Percentiles rank a stretch among this genome's conserved stretches.
Conservation (phyloP, 1,284 basidiomycete species). For the Puccinia novopanici region DNA sequence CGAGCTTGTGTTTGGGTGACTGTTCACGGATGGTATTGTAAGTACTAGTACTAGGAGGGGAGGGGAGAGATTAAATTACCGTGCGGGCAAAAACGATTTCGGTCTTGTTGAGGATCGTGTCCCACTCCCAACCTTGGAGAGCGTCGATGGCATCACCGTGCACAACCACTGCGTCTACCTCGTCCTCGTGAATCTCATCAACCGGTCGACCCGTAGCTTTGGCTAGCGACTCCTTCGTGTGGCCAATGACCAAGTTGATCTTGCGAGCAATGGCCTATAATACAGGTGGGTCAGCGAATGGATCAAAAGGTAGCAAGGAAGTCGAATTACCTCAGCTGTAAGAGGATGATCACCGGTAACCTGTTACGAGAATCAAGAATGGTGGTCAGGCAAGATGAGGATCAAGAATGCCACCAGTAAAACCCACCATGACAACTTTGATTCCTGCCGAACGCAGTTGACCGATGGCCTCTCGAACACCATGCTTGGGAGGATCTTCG, state of each 20-base stretch:
- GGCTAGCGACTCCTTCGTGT: slow-evolving; percentile 67
- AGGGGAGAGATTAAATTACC: not conserved
- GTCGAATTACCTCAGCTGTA: slow-evolving; percentile 59
- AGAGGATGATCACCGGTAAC: slow-evolving; percentile 66
- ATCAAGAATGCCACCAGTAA: slow-evolving; percentile 55
- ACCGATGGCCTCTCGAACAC: slow-evolving; percentile 70
- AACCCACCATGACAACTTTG: slow-evolving; percentile 73
- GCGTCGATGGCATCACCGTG: slow-evolving; percentile 65
- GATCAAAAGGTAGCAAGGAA: not conserved
- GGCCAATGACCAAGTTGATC: slow-evolving; percentile 66
- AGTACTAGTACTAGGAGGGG: not conserved
- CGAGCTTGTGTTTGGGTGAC: slow-evolving; percentile 71
- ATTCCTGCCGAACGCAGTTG: slow-evolving; percentile 70
- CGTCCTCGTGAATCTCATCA: slow-evolving; percentile 69
- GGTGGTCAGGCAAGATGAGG: not conserved
- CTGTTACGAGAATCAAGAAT: not conserved
- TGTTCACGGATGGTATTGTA: not conserved
- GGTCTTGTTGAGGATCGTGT: slow-evolving; percentile 66
- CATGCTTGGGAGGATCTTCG: slow-evolving; percentile 71
- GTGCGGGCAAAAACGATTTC: slow-evolving; percentile 73
- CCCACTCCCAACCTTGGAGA: slow-evolving; percentile 65
- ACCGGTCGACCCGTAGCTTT: slow-evolving; percentile 65
- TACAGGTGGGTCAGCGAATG: not conserved
- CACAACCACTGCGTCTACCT: slow-evolving; percentile 68
- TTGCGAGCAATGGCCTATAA: slow-evolving; percentile 67